These are phyloP conservation scores for Eucalyptus polyanthemos DNA, from an alignment of 345 rosid genomes.

Conservation along the genomic window DNA sequence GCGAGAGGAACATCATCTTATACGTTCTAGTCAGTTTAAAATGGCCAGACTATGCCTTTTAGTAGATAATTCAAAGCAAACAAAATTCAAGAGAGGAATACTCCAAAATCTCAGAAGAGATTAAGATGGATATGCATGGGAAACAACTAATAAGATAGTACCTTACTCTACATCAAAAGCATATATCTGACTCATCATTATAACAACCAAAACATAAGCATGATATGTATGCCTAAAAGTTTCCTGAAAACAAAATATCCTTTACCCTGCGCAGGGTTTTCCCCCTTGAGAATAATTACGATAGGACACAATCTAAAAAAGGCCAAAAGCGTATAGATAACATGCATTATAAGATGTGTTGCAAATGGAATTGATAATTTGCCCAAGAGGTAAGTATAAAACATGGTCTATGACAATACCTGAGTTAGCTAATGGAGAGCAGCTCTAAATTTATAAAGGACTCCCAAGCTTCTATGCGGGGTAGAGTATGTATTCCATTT, in stretches of 20 bases:
- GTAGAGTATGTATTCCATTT: background rate
- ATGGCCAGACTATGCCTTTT: background rate
- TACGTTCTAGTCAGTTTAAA: background rate
- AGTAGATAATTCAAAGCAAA: background rate
- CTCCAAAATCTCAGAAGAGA: background rate
- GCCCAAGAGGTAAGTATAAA: background rate
- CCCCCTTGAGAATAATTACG: background rate
- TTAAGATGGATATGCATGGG: rapidly evolving
- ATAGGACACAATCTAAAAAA: background rate
- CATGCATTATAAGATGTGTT: background rate
- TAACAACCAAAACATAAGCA: background rate
- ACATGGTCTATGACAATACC: background rate
- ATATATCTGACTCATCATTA: background rate
- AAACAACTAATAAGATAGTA: background rate
- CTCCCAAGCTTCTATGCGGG: background rate
- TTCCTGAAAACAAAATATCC: background rate
- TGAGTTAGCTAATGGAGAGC: background rate
- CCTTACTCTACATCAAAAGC: background rate
- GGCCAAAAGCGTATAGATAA: background rate
- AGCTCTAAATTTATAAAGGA: background rate
- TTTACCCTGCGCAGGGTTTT: background rate
- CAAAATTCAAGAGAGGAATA: background rate
- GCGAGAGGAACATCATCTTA: background rate
- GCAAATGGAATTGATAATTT: background rate
- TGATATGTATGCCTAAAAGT: background rate